Conservation (phyloP, 2,329 filamentous ascomycete species). For the Diaporthe vexans region DNA sequence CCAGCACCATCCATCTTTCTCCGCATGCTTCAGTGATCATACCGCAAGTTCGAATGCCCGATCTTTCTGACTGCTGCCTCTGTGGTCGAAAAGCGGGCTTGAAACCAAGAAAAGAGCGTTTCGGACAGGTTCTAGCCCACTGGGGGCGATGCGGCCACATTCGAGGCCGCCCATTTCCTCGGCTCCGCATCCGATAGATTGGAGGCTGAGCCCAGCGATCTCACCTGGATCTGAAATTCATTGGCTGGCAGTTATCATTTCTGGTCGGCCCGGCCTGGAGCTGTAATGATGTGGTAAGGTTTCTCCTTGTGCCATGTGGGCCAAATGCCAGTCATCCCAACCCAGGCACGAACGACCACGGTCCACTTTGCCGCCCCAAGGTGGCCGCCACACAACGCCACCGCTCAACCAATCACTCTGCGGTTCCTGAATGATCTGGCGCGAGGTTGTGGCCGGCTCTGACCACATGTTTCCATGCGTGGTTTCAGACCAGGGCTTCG, state of each 20-base stretch:
- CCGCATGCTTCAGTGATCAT: neutral
- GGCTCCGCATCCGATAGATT: slow-evolving; percentile 14
- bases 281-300: neutral
- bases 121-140: slow-evolving; percentile 21
- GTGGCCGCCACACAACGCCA: neutral
- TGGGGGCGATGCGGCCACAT: slow-evolving; percentile 12
- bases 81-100: slow-evolving; percentile 22
- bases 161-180: neutral
- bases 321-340: neutral
- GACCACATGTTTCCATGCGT: neutral
- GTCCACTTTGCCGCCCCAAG: slow-evolving; percentile 27
- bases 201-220: neutral
- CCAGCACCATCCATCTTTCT: neutral
- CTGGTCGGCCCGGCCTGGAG: neutral
- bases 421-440: neutral
- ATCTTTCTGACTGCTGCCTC: neutral
- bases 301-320: neutral
- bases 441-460: neutral
- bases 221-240: neutral
- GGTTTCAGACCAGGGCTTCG: slow-evolving; percentile 21
- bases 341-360: slow-evolving; percentile 4
- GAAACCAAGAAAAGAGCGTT: slow-evolving; percentile 15
- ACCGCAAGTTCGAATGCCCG: neutral
- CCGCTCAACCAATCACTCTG: neutral
- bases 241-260: neutral